A percentile compares a stretch with the other conserved stretches of the same genome.
These are phyloP conservation scores for Diplosphaera chodatii DNA, from an alignment of 139 green algal genomes.

Conservation along the genomic window DNA sequence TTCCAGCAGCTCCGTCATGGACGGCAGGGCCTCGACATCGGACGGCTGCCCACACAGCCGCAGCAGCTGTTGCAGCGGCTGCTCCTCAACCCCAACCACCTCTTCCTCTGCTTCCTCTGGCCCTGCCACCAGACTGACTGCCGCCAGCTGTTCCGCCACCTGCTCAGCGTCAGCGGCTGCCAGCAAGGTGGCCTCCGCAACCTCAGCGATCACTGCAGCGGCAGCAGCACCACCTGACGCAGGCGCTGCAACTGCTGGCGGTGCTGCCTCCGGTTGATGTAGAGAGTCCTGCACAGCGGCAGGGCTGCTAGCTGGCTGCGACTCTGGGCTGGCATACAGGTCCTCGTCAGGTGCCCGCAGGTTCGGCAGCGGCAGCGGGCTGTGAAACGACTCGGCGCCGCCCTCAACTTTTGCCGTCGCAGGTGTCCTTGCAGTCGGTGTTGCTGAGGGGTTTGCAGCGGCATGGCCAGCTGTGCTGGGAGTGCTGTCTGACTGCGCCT, in stretches of 20 bases:
- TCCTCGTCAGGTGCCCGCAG: neutral
- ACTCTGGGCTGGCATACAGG: neutral
- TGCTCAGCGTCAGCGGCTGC: no score
- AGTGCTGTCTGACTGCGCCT: neutral
- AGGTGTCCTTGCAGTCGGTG: neutral
- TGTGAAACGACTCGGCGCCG: neutral
- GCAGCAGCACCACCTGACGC: no score
- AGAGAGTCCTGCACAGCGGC: no score
- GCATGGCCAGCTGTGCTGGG: neutral
- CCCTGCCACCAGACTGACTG: neutral
- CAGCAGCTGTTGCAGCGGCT: constrained; percentile 59
- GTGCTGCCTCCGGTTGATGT: no score
- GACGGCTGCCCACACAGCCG: constrained; percentile 54
- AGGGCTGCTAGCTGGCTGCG: neutral
- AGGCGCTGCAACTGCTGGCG: no score
- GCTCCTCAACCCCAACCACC: constrained; percentile 13
- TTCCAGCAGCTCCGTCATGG: constrained; percentile 7
- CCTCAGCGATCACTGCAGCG: no score
- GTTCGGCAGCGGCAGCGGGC: neutral
- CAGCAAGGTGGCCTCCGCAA: no score
- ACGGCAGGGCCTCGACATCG: constrained; percentile 19
- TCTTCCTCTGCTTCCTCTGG: constrained; percentile 1
- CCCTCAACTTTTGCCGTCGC: no score
- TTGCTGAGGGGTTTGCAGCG: neutral
- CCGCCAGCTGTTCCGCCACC: constrained; percentile 7